Evolutionary conservation across 2,329 filamentous ascomycete genomes (phyloP).

Genomic region (Aquanectria penicillioides): DNA sequence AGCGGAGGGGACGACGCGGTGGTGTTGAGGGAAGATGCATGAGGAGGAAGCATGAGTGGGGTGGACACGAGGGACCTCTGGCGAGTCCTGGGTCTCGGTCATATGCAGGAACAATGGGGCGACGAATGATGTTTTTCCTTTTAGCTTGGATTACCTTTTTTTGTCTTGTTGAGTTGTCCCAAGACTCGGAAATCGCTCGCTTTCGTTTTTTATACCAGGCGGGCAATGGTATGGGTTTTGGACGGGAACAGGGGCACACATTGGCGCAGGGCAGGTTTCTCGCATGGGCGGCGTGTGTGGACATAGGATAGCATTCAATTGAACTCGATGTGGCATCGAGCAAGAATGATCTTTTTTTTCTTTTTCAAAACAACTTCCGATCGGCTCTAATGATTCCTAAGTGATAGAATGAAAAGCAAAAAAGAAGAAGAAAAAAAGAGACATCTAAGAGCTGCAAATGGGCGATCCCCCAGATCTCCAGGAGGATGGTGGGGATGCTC

Average conservation of each 20-base stretch:
- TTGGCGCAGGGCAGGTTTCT: constrained; percentile 34
- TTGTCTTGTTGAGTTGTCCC: constrained; percentile 25
- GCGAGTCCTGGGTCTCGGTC: constrained; percentile 23
- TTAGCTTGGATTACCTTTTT: constrained; percentile 19
- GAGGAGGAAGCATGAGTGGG: constrained; percentile 21
- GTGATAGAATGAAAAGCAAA: no score
- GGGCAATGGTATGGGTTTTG: constrained; percentile 36
- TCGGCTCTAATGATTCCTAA: no score
- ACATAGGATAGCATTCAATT: constrained; percentile 18
- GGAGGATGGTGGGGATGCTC: no score
- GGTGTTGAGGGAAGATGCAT: constrained; percentile 35
- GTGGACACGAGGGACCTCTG: not conserved
- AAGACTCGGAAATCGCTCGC: constrained; percentile 37
- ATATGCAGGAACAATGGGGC: constrained; percentile 42
- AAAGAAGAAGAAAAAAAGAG: no score
- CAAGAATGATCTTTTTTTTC: constrained; percentile 12
- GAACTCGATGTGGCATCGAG: constrained; percentile 23
- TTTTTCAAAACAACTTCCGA: no score
- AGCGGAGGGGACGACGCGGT: constrained; percentile 24
- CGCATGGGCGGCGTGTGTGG: constrained; percentile 27
- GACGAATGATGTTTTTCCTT: constrained; percentile 28
- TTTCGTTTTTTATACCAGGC: constrained; percentile 40
- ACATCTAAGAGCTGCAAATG: no score
- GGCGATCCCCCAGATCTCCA: no score
- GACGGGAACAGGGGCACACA: constrained; percentile 19